Percentiles rank a stretch among this genome's conserved stretches.
These are phyloP conservation scores for Nothophoma quercina DNA, from an alignment of 2,329 filamentous ascomycete genomes.

Conservation along the genomic window DNA sequence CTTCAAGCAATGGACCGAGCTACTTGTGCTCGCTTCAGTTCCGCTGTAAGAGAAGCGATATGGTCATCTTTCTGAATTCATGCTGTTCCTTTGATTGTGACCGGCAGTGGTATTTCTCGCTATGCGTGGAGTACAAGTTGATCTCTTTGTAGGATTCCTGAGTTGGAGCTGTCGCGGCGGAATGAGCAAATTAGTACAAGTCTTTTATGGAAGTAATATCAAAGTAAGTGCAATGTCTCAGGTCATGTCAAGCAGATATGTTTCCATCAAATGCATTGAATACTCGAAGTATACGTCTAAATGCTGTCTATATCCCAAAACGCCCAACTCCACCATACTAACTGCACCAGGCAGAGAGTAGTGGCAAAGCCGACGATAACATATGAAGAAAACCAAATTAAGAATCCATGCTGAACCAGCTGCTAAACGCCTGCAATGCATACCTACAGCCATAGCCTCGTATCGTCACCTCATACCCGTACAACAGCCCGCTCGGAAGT, in stretches of 20 bases:
- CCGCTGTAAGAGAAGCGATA: too few species aligned
- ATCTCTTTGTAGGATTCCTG: too few species aligned
- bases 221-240: not conserved
- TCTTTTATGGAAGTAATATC: too few species aligned
- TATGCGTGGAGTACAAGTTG: too few species aligned
- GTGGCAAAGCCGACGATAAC: not conserved
- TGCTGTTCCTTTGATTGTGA: too few species aligned
- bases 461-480: not conserved
- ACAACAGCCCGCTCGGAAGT: not conserved
- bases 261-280: slow-evolving; percentile 9
- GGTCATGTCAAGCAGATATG: not conserved
- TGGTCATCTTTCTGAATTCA: too few species aligned
- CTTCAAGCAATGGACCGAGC: too few species aligned
- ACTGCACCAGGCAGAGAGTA: slow-evolving; percentile 7
- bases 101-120: too few species aligned
- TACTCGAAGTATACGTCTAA: slow-evolving; percentile 13
- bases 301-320: slow-evolving; percentile 9
- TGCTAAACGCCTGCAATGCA: slow-evolving; percentile 6
- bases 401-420: not conserved
- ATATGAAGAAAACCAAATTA: not conserved
- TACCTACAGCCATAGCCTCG: not conserved
- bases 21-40: too few species aligned
- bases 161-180: too few species aligned
- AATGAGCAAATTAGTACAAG: too few species aligned
- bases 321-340: not conserved